Percentiles rank a stretch among this genome's conserved stretches.
Evolutionary conservation across 768 basidiomycete species (phyloP).

Genomic region (Lepiota venenata): DNA sequence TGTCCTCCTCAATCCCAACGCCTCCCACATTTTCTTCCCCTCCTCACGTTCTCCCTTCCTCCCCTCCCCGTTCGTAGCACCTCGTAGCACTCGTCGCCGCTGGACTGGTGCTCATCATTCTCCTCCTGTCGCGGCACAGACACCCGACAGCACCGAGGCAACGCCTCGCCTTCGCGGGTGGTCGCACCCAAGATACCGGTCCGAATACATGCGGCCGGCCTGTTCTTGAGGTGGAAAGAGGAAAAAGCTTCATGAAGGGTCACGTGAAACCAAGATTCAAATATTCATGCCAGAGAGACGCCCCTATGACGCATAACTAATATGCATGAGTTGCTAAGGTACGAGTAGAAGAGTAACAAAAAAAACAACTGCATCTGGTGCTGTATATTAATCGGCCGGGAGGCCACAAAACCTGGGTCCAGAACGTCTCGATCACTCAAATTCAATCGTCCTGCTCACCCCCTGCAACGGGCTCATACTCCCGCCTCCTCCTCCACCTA

Average conservation of each 20-base stretch:
- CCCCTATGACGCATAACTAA: too few relatives aligned
- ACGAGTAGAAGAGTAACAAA: too few relatives aligned
- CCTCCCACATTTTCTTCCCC: conserved; percentile 35
- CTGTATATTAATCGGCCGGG: too few relatives aligned
- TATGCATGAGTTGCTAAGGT: too few relatives aligned
- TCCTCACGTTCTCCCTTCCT: not conserved
- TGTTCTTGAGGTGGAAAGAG: conserved; percentile 15
- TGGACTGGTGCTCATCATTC: not conserved
- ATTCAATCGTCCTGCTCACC: conserved; percentile 25
- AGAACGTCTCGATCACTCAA: not conserved
- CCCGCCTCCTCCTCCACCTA: conserved; percentile 25
- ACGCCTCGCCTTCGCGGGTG: not conserved
- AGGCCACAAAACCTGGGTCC: too few relatives aligned
- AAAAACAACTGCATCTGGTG: too few relatives aligned
- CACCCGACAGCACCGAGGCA: too few relatives aligned
- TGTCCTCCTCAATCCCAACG: conserved; percentile 47
- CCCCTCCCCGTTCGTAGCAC: too few relatives aligned
- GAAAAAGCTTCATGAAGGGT: conserved; percentile 20
- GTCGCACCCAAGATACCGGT: not conserved
- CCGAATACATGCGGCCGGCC: not conserved
- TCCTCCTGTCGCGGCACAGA: not conserved
- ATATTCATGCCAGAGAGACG: too few relatives aligned
- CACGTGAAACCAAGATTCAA: conserved; percentile 17
- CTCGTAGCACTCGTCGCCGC: not conserved
- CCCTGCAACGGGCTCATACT: conserved; percentile 46